Conservation (phyloP, 371 early-diverging fungal species). For the Mucor plumbeus region DNA sequence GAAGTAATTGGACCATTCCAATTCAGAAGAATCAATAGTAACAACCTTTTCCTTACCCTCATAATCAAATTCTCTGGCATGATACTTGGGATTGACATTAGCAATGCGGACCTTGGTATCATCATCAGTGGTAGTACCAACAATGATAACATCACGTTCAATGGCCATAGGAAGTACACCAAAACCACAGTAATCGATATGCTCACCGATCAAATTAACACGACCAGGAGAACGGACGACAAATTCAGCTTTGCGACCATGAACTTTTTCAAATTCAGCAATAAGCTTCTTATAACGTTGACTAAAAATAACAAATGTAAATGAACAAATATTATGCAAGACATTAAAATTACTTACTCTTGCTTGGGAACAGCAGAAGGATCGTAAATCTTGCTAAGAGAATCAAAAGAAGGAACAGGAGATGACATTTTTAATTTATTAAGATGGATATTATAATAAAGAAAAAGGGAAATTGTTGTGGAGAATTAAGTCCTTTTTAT, state of each 20-base stretch:
- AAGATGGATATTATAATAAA: constrained; percentile 7
- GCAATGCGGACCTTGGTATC: constrained; percentile 62
- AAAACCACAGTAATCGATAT: constrained; percentile 95
- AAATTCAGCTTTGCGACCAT: constrained; percentile 75
- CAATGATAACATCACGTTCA: constrained; percentile 84
- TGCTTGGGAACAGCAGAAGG: constrained; percentile 38
- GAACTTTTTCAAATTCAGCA: constrained; percentile 61
- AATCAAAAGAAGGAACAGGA: constrained; percentile 44
- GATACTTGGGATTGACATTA: constrained; percentile 71
- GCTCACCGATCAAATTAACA: constrained; percentile 96
- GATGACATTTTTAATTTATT: constrained; percentile 27
- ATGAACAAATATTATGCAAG: background rate
- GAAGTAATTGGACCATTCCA: constrained; percentile 90
- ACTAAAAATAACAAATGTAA: constrained; percentile 22
- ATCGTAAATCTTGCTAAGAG: constrained; percentile 49
- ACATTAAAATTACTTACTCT: constrained; percentile 37
- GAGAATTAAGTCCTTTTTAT: constrained; percentile 4
- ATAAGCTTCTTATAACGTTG: constrained; percentile 64
- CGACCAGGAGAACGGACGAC: constrained; percentile 91
- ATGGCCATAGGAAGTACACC: constrained; percentile 97
- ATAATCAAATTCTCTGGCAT: constrained; percentile 64
- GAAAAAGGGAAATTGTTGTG: constrained; percentile 1
- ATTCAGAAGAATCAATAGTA: constrained; percentile 68
- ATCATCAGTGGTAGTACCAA: constrained; percentile 62
- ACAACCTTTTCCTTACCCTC: constrained; percentile 59